A percentile compares a stretch with the other conserved stretches of the same genome.
These are phyloP conservation scores for Aspergillus caelatus DNA, from an alignment of 2,329 filamentous ascomycete species.

Conservation along the genomic window DNA sequence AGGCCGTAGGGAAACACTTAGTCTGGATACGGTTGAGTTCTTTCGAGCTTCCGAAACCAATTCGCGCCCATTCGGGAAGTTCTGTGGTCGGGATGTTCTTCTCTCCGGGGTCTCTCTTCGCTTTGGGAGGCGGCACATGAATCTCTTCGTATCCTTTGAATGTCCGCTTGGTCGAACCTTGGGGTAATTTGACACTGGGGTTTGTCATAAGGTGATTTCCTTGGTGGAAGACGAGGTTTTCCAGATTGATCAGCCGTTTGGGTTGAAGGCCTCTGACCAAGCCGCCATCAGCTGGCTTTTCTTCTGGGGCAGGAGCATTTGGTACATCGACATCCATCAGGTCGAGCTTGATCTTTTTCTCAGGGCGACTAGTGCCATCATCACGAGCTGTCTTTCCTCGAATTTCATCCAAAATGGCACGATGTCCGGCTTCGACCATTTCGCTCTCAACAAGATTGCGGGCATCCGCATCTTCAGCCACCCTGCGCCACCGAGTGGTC, in stretches of 20 bases:
- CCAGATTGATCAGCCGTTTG: slow-evolving; percentile 84
- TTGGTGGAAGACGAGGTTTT: slow-evolving; percentile 95
- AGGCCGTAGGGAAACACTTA: slow-evolving; percentile 87
- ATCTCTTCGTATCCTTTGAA: slow-evolving; percentile 99
- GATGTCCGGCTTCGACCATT: slow-evolving; percentile 86
- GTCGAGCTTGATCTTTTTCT: slow-evolving; percentile 81
- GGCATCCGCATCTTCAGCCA: slow-evolving; percentile 74
- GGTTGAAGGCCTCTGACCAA: slow-evolving; percentile 84
- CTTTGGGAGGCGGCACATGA: slow-evolving; percentile 91
- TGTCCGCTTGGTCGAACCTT: slow-evolving; percentile 90
- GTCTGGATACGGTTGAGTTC: slow-evolving; percentile 95
- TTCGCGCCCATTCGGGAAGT: slow-evolving; percentile 88
- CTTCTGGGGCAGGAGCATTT: slow-evolving; percentile 56
- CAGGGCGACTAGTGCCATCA: slow-evolving; percentile 61
- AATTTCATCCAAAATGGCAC: slow-evolving; percentile 85
- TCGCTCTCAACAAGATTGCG: slow-evolving; percentile 80
- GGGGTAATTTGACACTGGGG: slow-evolving; percentile 86
- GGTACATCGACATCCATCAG: slow-evolving; percentile 86
- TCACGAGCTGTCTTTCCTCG: slow-evolving; percentile 66
- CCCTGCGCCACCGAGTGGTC: slow-evolving; percentile 84
- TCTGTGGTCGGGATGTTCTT: slow-evolving; percentile 80
- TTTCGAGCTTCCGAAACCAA: slow-evolving; percentile 82
- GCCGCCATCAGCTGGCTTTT: slow-evolving; percentile 64
- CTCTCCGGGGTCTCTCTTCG: slow-evolving; percentile 78
- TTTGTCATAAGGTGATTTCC: slow-evolving; percentile 99